phyloP scores from a whole-genome alignment of 345 rosid genomes.

The Noccaea caerulescens region DNA sequence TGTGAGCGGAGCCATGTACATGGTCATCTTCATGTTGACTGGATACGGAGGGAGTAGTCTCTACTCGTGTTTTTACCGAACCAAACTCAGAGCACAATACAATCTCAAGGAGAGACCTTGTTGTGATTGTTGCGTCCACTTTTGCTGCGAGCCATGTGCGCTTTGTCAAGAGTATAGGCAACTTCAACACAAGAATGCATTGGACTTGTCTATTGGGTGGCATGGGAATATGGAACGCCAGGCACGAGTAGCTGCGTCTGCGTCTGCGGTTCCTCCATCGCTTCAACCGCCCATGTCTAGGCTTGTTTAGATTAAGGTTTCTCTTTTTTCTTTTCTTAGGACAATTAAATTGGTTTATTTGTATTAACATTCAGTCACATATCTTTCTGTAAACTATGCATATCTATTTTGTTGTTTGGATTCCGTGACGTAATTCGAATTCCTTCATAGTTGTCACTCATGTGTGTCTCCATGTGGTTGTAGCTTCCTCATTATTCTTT shows the following conservation, averaged over 20 bases:
- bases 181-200: conserved; percentile 38
- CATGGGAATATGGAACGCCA: conserved; percentile 72
- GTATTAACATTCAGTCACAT: background rate
- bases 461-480: background rate
- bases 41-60: conserved; percentile 42
- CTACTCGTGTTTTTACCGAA: conserved; percentile 47
- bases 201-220: conserved; percentile 58
- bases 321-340: background rate
- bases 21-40: conserved; percentile 27
- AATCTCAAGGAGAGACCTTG: conserved; percentile 45
- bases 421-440: background rate
- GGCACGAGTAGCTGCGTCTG: conserved; percentile 34
- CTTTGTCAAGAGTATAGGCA: conserved; percentile 50
- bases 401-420: background rate
- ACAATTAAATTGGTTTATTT: conserved; percentile 13
- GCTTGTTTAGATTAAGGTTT: conserved; percentile 23
- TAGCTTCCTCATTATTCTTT: background rate
- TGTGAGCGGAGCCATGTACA: conserved; percentile 43
- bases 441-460: background rate
- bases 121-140: conserved; percentile 46
- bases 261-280: conserved; percentile 44
- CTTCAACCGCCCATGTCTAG: conserved; percentile 52
- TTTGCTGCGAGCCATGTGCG: conserved; percentile 46
- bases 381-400: background rate
- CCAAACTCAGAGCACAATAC: conserved; percentile 42